Evolutionary conservation across 805 yeast genomes (phyloP).

Genomic region (Lipomyces spencermartinsiae): DNA sequence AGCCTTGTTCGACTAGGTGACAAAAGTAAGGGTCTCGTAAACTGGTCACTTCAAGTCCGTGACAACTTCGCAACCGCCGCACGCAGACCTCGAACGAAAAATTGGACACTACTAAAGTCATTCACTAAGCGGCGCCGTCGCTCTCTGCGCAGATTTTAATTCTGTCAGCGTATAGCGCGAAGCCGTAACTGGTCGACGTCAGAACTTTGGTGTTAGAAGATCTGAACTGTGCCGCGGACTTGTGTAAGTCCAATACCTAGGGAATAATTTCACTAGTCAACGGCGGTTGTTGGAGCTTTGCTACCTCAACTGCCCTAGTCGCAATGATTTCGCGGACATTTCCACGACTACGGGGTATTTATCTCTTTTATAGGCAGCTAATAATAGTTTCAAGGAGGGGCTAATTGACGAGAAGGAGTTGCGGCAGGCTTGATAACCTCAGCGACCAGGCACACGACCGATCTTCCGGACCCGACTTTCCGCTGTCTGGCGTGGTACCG

Average conservation of each 20-base stretch:
- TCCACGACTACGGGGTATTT: conserved; percentile 19
- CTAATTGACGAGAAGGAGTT: not conserved
- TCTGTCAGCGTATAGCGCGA: too few relatives aligned
- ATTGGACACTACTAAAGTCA: too few relatives aligned
- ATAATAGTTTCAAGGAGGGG: not conserved
- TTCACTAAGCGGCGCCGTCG: too few relatives aligned
- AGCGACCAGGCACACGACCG: not conserved
- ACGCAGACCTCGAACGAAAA: too few relatives aligned
- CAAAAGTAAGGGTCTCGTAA: too few relatives aligned
- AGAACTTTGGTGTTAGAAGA: not conserved
- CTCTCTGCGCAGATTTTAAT: too few relatives aligned
- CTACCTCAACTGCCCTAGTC: not conserved
- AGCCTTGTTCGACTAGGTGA: too few relatives aligned
- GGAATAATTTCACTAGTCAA: too few relatives aligned
- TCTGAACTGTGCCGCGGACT: not conserved
- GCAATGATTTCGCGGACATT: conserved; percentile 18
- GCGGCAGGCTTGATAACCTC: not conserved
- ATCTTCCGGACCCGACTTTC: not conserved
- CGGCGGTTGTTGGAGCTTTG: not conserved
- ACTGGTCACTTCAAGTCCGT: too few relatives aligned
- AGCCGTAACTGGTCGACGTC: too few relatives aligned
- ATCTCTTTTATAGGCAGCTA: not conserved
- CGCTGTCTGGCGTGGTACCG: not conserved
- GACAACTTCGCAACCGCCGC: too few relatives aligned
- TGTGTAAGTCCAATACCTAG: not conserved